Conservation (phyloP, 768 basidiomycete genomes). For the Xerocomus potaroensis region DNA sequence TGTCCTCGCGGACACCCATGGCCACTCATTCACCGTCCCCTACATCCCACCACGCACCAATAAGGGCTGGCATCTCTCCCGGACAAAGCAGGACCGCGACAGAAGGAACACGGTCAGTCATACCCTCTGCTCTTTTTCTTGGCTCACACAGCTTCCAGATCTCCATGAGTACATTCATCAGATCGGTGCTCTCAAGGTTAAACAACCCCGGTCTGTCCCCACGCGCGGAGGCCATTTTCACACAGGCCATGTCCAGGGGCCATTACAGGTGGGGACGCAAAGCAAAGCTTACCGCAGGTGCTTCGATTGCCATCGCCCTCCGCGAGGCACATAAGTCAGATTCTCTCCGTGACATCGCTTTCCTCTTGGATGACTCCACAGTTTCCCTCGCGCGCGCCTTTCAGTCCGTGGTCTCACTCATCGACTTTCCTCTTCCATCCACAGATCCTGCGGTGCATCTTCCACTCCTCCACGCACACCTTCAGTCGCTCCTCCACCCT, state of each 20-base stretch:
- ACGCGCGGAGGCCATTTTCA: constrained; percentile 66
- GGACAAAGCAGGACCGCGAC: constrained; percentile 61
- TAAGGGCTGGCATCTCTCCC: constrained; percentile 57
- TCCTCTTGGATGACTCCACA: constrained; percentile 52
- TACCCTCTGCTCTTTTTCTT: constrained; percentile 14
- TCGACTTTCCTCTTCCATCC: constrained; percentile 49
- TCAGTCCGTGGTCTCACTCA: constrained; percentile 45
- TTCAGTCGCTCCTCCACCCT: constrained; percentile 38
- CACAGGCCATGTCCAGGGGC: constrained; percentile 56
- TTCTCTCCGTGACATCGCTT: constrained; percentile 64
- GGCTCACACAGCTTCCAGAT: constrained; percentile 37
- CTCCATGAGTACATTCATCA: constrained; percentile 61
- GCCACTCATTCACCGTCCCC: constrained; percentile 29
- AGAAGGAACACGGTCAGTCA: constrained; percentile 55
- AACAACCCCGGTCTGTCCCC: constrained; percentile 56
- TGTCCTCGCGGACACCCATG: constrained; percentile 48
- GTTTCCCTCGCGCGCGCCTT: constrained; percentile 53
- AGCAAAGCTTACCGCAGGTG: constrained; percentile 65
- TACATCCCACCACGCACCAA: constrained; percentile 47
- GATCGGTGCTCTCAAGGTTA: constrained; percentile 53
- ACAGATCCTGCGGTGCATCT: constrained; percentile 61
- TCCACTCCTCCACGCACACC: constrained; percentile 49
- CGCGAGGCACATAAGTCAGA: constrained; percentile 69
- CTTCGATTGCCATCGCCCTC: constrained; percentile 63
- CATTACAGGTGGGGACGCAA: constrained; percentile 70